Conservation (phyloP, 2,329 filamentous ascomycete genomes). For the Colletotrichum zoysiae region DNA sequence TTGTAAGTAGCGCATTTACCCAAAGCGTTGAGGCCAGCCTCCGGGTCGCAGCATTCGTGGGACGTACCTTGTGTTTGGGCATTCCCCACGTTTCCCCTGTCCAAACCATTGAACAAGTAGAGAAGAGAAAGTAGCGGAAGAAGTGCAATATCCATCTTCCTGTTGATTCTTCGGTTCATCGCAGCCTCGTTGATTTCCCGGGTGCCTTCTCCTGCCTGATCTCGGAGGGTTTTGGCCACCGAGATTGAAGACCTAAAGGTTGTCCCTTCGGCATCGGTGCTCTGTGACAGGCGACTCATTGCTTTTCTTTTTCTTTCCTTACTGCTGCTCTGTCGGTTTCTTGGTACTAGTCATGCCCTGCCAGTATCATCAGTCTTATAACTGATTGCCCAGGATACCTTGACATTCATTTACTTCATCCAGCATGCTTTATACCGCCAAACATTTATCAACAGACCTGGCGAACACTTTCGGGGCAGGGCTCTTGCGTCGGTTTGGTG, state of each 20-base stretch:
- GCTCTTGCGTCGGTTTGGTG: not conserved
- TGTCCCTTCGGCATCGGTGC: slow-evolving; percentile 22
- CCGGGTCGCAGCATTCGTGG: slow-evolving; percentile 4
- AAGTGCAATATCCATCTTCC: slow-evolving; percentile 53
- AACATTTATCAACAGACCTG: not conserved
- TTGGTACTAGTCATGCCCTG: not conserved
- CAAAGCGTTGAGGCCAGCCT: not conserved
- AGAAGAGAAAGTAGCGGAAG: slow-evolving; percentile 55
- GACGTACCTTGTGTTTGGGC: slow-evolving; percentile 53
- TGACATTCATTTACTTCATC: not conserved
- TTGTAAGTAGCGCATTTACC: slow-evolving; percentile 15
- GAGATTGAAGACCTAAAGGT: slow-evolving; percentile 25
- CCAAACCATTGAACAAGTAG: slow-evolving; percentile 57
- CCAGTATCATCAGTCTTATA: slow-evolving; percentile 4
- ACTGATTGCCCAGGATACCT: not conserved
- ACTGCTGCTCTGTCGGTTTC: not conserved
- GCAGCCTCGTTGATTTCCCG: slow-evolving; percentile 2
- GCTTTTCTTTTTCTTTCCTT: not conserved
- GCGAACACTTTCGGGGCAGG: slow-evolving; percentile 1
- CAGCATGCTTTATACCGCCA: slow-evolving; percentile 19
- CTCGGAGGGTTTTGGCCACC: slow-evolving; percentile 13
- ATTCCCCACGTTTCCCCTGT: slow-evolving; percentile 57
- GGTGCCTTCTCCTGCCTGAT: not conserved
- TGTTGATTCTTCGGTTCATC: slow-evolving; percentile 47
- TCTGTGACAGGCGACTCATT: slow-evolving; percentile 28